Conservation (phyloP, 805 yeast species). For the Myxozyma sirexii region DNA sequence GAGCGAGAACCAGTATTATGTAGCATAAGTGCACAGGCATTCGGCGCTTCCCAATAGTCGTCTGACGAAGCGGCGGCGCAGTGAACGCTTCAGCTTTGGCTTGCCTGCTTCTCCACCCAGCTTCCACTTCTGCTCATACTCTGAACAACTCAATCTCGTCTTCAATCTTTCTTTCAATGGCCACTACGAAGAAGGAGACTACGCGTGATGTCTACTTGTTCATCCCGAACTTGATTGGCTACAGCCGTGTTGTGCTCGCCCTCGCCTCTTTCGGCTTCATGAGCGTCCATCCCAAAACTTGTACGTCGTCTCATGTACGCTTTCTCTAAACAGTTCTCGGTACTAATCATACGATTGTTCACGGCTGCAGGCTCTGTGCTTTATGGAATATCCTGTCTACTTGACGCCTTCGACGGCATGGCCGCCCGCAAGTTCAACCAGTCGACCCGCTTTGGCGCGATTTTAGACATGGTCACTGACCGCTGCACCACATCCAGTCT, state of each 20-base stretch:
- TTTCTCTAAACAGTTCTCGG: background rate
- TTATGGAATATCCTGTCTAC: conserved; percentile 83
- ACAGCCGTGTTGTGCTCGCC: conserved; percentile 79
- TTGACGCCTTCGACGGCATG: conserved; percentile 95
- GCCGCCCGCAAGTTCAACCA: conserved; percentile 91
- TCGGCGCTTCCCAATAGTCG: too few species aligned
- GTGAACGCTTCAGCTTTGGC: too few species aligned
- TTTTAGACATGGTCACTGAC: conserved; percentile 98
- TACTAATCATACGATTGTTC: background rate
- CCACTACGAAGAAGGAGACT: conserved; percentile 41
- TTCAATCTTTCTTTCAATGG: too few species aligned
- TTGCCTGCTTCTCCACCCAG: background rate
- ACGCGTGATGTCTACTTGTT: conserved; percentile 66
- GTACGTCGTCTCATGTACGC: conserved; percentile 41
- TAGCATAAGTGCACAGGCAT: too few species aligned
- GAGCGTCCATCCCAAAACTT: conserved; percentile 79
- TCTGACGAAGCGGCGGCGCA: too few species aligned
- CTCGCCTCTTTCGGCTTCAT: conserved; percentile 76
- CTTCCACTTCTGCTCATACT: background rate
- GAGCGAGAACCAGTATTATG: too few species aligned
- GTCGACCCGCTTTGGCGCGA: conserved; percentile 92
- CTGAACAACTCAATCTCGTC: too few species aligned
- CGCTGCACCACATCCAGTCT: conserved; percentile 95
- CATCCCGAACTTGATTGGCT: conserved; percentile 92
- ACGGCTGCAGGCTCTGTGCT: conserved; percentile 50